A percentile compares a stretch with the other conserved stretches of the same genome.
phyloP scores from a whole-genome alignment of 768 basidiomycete genomes.

The Pleurotus eryngii region DNA sequence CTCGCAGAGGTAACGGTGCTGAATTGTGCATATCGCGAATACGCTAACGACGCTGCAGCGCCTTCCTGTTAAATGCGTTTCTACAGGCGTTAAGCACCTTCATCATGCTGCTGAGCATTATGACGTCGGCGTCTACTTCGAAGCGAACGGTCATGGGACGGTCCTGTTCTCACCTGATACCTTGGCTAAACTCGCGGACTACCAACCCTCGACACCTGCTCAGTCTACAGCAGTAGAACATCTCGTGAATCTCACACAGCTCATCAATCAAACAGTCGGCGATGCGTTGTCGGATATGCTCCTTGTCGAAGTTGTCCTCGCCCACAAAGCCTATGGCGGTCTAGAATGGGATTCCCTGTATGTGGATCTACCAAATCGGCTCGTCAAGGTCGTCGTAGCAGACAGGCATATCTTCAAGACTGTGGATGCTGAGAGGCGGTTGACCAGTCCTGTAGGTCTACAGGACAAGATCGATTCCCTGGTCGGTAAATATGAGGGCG shows the following conservation, averaged over 20 bases:
- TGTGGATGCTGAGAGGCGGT: conserved; percentile 87
- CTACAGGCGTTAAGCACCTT: conserved; percentile 96
- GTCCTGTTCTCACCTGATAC: conserved; percentile 87
- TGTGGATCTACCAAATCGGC: conserved; percentile 88
- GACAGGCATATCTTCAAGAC: conserved; percentile 86
- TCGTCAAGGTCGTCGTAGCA: conserved; percentile 88
- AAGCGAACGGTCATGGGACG: conserved; percentile 98
- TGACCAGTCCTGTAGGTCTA: conserved; percentile 75
- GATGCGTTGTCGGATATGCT: conserved; percentile 96
- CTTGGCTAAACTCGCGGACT: conserved; percentile 51
- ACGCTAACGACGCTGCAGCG: conserved; percentile 46
- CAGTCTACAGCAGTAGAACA: conserved; percentile 79
- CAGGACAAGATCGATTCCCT: conserved; percentile 83
- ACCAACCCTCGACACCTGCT: conserved; percentile 77
- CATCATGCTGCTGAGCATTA: conserved; percentile 96
- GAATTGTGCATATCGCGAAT: not conserved
- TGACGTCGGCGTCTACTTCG: conserved; percentile 97
- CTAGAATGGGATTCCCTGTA: conserved; percentile 92
- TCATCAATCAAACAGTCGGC: conserved; percentile 98
- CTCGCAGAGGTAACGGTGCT: conserved; percentile 57
- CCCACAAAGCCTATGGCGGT: conserved; percentile 82
- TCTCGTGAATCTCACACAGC: conserved; percentile 69
- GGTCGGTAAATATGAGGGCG: conserved; percentile 73
- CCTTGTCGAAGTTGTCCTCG: conserved; percentile 88
- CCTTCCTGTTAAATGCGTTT: conserved; percentile 90